Percentiles rank a stretch among this genome's conserved stretches.
phyloP scores from a whole-genome alignment of 441 rosid genomes.

The Erodium trifolium region DNA sequence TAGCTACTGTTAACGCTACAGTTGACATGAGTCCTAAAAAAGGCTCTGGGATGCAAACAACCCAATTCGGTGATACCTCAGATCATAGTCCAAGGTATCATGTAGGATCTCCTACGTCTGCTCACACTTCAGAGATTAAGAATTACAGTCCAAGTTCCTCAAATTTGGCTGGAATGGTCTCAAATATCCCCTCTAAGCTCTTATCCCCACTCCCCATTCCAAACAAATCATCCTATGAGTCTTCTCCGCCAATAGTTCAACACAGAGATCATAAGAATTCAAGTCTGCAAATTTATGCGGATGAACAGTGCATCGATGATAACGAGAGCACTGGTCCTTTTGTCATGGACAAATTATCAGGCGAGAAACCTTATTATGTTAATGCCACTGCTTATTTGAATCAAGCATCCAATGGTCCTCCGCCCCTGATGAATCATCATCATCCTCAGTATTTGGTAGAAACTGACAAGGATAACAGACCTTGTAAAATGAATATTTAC shows the following conservation, averaged over 20 bases:
- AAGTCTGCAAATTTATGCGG: too few relatives aligned
- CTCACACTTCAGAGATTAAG: slow-evolving; percentile 38
- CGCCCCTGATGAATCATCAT: slow-evolving; percentile 28
- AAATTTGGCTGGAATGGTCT: slow-evolving; percentile 24
- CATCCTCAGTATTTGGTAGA: slow-evolving; percentile 35
- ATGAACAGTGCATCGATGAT: slow-evolving; percentile 12
- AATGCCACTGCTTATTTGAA: slow-evolving; percentile 28
- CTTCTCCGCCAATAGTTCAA: slow-evolving; percentile 41
- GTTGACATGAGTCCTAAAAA: slow-evolving; percentile 44
- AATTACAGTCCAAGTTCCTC: slow-evolving; percentile 36
- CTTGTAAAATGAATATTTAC: slow-evolving; percentile 28
- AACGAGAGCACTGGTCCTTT: slow-evolving; percentile 24
- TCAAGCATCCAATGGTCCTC: slow-evolving; percentile 27
- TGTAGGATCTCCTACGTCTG: slow-evolving; percentile 41
- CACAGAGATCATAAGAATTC: slow-evolving; percentile 21
- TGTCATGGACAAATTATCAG: slow-evolving; percentile 23
- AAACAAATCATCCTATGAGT: slow-evolving; percentile 25
- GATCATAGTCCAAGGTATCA: slow-evolving; percentile 38
- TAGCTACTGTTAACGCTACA: slow-evolving; percentile 48
- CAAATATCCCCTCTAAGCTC: slow-evolving; percentile 30
- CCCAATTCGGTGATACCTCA: slow-evolving; percentile 40
- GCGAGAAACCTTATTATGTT: slow-evolving; percentile 28
- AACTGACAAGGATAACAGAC: slow-evolving; percentile 26
- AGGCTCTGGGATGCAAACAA: slow-evolving; percentile 43
- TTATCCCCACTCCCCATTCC: slow-evolving; percentile 28